These are phyloP conservation scores for Claviceps digitariae DNA, from an alignment of 2,329 filamentous ascomycete genomes.

Conservation along the genomic window DNA sequence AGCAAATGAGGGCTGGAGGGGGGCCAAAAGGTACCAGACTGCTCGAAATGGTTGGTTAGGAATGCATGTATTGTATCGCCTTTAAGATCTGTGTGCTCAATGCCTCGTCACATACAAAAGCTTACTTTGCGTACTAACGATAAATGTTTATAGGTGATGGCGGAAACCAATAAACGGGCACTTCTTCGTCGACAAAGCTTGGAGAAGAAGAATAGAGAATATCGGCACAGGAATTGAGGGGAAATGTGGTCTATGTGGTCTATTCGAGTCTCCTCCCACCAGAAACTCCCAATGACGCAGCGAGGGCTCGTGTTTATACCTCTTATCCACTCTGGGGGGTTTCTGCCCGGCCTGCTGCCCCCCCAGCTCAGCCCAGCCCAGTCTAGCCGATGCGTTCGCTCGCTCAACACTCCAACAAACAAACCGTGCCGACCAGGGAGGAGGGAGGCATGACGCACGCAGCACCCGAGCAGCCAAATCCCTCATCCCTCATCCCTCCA, in stretches of 20 bases:
- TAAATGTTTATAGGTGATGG: not conserved
- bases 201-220: not conserved
- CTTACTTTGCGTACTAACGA: not conserved
- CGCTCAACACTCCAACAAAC: too few relatives aligned
- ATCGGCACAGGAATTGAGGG: not conserved
- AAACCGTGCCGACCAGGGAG: too few relatives aligned
- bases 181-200: not conserved
- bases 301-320: constrained; percentile 1
- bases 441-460: too few relatives aligned
- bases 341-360: too few relatives aligned
- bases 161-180: not conserved
- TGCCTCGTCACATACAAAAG: not conserved
- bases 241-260: not conserved
- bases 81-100: not conserved
- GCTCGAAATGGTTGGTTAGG: not conserved
- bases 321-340: not conserved
- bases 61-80: not conserved
- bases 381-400: not conserved
- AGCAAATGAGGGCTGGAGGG: not conserved
- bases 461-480: too few relatives aligned
- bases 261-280: not conserved
- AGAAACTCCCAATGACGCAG: not conserved
- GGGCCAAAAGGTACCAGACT: not conserved
- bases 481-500: not conserved
- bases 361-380: too few relatives aligned